Evolutionary conservation across 495 filamentous ascomycete species (phyloP), one percentile per base, ranked within the genome.

Genomic region (Hypoxylon subgilvum): DNA sequence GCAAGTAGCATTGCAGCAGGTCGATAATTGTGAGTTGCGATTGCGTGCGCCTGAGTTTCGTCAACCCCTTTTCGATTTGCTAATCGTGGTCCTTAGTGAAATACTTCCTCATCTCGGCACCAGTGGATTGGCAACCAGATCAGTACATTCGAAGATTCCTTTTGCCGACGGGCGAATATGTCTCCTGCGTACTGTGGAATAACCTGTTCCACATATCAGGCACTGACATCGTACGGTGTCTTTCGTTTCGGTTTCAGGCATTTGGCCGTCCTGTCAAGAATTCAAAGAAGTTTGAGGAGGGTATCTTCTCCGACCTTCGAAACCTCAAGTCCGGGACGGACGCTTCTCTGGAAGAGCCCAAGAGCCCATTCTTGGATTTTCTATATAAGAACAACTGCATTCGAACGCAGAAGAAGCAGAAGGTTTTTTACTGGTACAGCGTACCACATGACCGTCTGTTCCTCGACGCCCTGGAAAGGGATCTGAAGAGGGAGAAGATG

Each of bases 321-420:
- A 98, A 98, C 69, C 81, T 98, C 56, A 98, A 98, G 76, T 92
- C 94, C 50, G 94, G 94, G 44, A 97, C 92, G 68, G 94, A 98
- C 82, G 94, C 94, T n/a, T 96, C 93, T 18, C 86, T 98, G 30
- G 94, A 98, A 76, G 94, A 98, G 74, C 94, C 94, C 28, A 98
- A 98, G 82, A 97, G 93, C 78, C 85, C 90, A 1, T 98, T 98
- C 77, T 83, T 98, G 43, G 94, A 98, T 72, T 98, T 97, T 76
- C 81, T 98, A 42, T 98, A 97, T 82, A 98, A 98, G 83, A 97
- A 98, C 81, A 98, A 98, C 75, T 98, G 94, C 83, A 98, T 98
- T 66, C 85, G 94, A 61, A 98, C 94, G 19, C 94, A 98, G 75
- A 98, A 98, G 85, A 98, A 98, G 83, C 94, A 98, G 70, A 98